Evolutionary conservation across 768 basidiomycete genomes (phyloP), one percentile per base, ranked within the genome.

Genomic region (Kwoniella botswanensis): DNA sequence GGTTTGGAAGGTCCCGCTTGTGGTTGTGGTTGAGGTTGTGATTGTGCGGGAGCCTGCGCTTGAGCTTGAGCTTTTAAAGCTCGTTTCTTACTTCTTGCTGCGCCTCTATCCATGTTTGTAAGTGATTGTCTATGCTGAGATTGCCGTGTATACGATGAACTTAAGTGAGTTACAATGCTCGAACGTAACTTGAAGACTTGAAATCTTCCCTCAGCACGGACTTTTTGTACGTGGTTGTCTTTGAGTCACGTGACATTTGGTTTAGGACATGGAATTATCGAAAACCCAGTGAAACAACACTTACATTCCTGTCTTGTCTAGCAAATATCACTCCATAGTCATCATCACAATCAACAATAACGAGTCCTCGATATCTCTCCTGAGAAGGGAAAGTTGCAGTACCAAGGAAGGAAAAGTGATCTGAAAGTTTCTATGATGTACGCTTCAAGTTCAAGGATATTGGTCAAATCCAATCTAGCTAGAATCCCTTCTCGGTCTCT

Each of bases 101-200:
- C 79, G 15, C 79, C 79, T 69, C 74, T 73, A 72, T 80, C 79
- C 79, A 80, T 80, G 2, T 15, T 46, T 24, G n/a, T 21, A 18
- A n/a, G 21, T 54, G n/a, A n/a, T 11, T 46, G 52, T 13, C 24
- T n/a, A 18, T 50, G n/a, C 13, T 52, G 63, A 24, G 42, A 15
- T 13, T 55, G 50, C 65, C 64, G 41, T 43, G 44, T 46, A 17
- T 7, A 46, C 44, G 17, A 46, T 46, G 5, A 46, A 46, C 11
- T 17, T 12, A 7, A 46, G 3, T 46, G 44, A 46, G 3, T 26
- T 26, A 26, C 26, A 26, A 26, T 26, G 26, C 26, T 26, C 26
- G 26, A 26, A 26, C 3, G 26, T 26, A 4, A 26, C 1, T 2
- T 3, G 26, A 26, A 35, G 35, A 35, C 35, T 35, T 35, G 35